Evolutionary conservation across 2,329 filamentous ascomycete species (phyloP).

Genomic region (Colletotrichum sansevieriae): DNA sequence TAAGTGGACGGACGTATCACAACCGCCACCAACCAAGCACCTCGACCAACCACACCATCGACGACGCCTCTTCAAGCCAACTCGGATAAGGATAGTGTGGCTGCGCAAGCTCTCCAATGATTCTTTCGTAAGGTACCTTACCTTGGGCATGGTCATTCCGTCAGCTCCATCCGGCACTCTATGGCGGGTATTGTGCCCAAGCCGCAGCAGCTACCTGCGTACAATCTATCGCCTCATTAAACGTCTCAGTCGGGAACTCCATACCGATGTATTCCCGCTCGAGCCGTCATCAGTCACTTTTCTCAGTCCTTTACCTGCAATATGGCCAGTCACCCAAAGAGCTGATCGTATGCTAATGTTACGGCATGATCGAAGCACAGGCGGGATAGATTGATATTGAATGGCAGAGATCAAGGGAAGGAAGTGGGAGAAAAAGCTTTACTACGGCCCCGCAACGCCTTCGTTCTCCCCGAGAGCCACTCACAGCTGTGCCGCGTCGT

Average conservation of each 20-base stretch:
- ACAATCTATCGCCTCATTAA: conserved; percentile 21
- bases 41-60: not conserved
- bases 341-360: conserved; percentile 9
- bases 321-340: not conserved
- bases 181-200: not conserved
- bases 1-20: conserved; percentile 2
- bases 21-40: conserved; percentile 14
- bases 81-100: conserved; percentile 6
- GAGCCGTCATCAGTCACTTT: not conserved
- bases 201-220: not conserved
- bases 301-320: not conserved
- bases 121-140: not conserved
- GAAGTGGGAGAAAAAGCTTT: conserved; percentile 12
- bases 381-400: too few species aligned
- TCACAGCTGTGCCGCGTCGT: not conserved
- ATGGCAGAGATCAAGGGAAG: not conserved
- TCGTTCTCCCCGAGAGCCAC: conserved; percentile 29
- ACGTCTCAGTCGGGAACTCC: not conserved
- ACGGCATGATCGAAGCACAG: not conserved
- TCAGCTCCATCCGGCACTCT: not conserved
- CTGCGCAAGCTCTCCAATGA: conserved; percentile 9
- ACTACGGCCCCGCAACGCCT: conserved; percentile 25
- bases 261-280: conserved; percentile 16
- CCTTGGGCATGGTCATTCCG: conserved; percentile 13
- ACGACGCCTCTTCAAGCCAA: not conserved